Percentiles rank a stretch among this genome's conserved stretches.
These are phyloP conservation scores for Plasmodium cynomolgi DNA, from an alignment of 169 alveolate genomes.

Conservation along the genomic window DNA sequence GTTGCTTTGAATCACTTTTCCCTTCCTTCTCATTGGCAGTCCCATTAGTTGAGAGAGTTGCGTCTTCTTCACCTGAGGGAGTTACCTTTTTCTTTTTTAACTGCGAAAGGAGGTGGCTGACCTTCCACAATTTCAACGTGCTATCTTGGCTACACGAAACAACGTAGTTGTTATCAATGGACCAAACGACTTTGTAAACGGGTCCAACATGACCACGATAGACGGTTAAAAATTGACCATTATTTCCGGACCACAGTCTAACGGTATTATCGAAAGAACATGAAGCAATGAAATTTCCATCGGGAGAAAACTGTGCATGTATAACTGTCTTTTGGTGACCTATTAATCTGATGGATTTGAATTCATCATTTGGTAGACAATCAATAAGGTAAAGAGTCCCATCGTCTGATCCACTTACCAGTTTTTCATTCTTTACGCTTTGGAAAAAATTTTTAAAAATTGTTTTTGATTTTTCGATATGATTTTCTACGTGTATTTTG, in stretches of 20 bases:
- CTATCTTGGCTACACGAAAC: slow-evolving; percentile 96
- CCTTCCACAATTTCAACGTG: slow-evolving; percentile 96
- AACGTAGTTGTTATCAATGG: slow-evolving; percentile 96
- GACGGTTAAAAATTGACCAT: slow-evolving; percentile 93
- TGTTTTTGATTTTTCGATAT: slow-evolving; percentile 76
- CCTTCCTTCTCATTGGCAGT: not conserved
- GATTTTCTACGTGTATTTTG: slow-evolving; percentile 81
- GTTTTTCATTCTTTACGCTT: slow-evolving; percentile 92
- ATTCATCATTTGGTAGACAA: slow-evolving; percentile 85
- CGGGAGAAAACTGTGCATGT: slow-evolving; percentile 97
- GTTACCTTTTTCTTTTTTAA: slow-evolving; percentile 11
- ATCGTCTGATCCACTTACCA: slow-evolving; percentile 99
- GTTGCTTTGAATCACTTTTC: not conserved
- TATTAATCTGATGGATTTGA: slow-evolving; percentile 91
- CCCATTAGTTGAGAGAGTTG: not conserved
- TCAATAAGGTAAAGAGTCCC: slow-evolving; percentile 95
- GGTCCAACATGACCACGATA: slow-evolving; percentile 98
- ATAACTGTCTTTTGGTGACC: slow-evolving; percentile 98
- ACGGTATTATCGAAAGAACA: slow-evolving; percentile 97
- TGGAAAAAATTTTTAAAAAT: slow-evolving; percentile 68
- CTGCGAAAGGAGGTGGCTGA: slow-evolving; percentile 79
- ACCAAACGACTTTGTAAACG: slow-evolving; percentile 97
- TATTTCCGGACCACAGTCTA: slow-evolving; percentile 90
- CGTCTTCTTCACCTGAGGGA: slow-evolving; percentile 48
- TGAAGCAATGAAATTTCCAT: slow-evolving; percentile 97